A percentile compares a stretch with the other conserved stretches of the same genome.
These are phyloP conservation scores for Ophiocytium majus DNA, from an alignment of 352 stramenopile species.

Conservation along the genomic window DNA sequence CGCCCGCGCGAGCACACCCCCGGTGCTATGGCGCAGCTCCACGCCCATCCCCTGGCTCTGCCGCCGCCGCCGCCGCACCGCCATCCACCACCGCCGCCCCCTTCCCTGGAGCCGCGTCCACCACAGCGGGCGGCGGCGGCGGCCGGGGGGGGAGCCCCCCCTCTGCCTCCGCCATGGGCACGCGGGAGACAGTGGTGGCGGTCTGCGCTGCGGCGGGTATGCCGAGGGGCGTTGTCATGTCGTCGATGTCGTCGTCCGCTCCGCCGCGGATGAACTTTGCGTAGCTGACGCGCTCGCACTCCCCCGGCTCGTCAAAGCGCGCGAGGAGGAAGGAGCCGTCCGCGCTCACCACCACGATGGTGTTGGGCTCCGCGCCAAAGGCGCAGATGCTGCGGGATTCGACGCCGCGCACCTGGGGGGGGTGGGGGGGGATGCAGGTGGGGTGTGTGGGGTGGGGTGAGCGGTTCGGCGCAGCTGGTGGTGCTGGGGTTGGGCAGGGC, in stretches of 20 bases:
- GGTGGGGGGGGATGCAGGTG: background rate
- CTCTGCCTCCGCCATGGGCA: background rate
- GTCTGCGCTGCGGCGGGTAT: background rate
- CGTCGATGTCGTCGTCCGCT: slow-evolving; percentile 18
- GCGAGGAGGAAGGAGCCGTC: slow-evolving; percentile 57
- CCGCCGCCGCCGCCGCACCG: too few species aligned
- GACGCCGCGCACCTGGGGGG: slow-evolving; percentile 72
- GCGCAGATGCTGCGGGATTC: slow-evolving; percentile 84
- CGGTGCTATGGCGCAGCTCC: background rate
- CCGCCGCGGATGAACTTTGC: slow-evolving; percentile 36
- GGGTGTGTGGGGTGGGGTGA: too few species aligned
- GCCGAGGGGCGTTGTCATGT: background rate
- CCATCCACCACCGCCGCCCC: background rate
- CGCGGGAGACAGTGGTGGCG: background rate
- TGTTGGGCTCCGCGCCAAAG: slow-evolving; percentile 85
- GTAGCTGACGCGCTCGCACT: slow-evolving; percentile 57
- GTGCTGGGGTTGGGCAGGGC: background rate
- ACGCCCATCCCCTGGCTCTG: background rate
- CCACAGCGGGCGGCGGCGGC: too few species aligned
- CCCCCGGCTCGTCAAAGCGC: slow-evolving; percentile 53
- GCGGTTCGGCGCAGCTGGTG: background rate
- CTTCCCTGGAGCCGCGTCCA: background rate
- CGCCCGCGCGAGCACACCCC: too few species aligned
- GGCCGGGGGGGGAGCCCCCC: too few species aligned
- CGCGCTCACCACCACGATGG: slow-evolving; percentile 62